Conservation (phyloP, 140 eudicot species). For the Cichorium intybus region DNA sequence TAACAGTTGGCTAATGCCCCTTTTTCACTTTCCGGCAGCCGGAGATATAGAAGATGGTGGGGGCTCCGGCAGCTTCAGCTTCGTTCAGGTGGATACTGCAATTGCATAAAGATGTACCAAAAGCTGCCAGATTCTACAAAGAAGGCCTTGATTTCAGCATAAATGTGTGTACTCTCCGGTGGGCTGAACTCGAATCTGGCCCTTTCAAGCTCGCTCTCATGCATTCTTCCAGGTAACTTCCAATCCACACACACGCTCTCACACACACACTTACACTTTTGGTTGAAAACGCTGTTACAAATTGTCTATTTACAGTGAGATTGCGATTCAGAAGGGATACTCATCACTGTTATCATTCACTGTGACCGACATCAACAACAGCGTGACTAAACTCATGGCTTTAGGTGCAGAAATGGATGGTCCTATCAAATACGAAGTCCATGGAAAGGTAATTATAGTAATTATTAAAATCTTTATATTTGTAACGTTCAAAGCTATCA, state of each 20-base stretch:
- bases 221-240: constrained; percentile 63
- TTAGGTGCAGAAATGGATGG: constrained; percentile 98
- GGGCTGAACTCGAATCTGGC: constrained; percentile 92
- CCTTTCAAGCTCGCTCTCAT: constrained; percentile 80
- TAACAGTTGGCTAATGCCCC: no score
- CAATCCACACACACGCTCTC: not conserved
- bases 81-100: constrained; percentile 83
- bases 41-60: constrained; percentile 21
- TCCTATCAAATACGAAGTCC: constrained; percentile 87
- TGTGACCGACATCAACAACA: constrained; percentile 71
- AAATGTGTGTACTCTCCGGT: constrained; percentile 84
- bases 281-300: not conserved
- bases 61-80: constrained; percentile 38
- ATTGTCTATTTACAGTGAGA: constrained; percentile 46
- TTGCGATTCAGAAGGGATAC: constrained; percentile 61
- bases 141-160: constrained; percentile 80
- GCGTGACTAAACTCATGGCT: constrained; percentile 76
- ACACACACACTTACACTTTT: not conserved
- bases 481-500: no score
- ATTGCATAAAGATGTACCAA: constrained; percentile 91
- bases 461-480: no score
- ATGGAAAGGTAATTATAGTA: constrained; percentile 70
- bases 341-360: constrained; percentile 85
- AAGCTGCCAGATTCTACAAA: constrained; percentile 80
- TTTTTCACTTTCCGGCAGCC: no score